A percentile compares a stretch with the other conserved stretches of the same genome.
Evolutionary conservation across 2,329 filamentous ascomycete species (phyloP).

Genomic region (Microcyclospora pomicola): DNA sequence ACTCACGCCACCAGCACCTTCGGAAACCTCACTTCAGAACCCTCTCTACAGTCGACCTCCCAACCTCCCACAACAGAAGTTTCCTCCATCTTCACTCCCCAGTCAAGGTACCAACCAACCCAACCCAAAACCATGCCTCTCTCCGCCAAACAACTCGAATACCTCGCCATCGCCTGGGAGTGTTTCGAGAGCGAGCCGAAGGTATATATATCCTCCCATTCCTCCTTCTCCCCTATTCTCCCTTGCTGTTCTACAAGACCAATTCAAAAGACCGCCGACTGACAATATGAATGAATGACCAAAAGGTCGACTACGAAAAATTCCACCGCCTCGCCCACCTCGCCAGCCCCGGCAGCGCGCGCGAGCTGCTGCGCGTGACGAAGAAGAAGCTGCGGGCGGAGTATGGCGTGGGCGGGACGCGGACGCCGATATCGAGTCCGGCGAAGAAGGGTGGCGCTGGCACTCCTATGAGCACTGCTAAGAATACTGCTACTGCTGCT

Average conservation of each 20-base stretch:
- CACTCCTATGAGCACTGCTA: slow-evolving; percentile 1
- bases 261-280: neutral
- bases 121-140: slow-evolving; percentile 9
- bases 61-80: too few relatives aligned
- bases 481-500: neutral
- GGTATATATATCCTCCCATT: slow-evolving; percentile 5
- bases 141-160: slow-evolving; percentile 11
- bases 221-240: neutral
- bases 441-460: neutral
- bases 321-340: slow-evolving; percentile 18
- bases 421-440: neutral
- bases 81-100: too few relatives aligned
- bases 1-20: too few relatives aligned
- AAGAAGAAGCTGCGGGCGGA: slow-evolving; percentile 22
- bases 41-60: too few relatives aligned
- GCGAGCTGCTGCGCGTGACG: slow-evolving; percentile 21
- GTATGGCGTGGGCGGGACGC: slow-evolving; percentile 12
- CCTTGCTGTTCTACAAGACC: neutral
- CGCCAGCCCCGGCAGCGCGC: slow-evolving; percentile 14
- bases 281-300: too few relatives aligned
- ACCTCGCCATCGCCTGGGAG: slow-evolving; percentile 12
- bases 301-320: slow-evolving; percentile 22
- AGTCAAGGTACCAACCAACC: neutral
- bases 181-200: slow-evolving; percentile 18
- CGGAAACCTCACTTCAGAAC: too few relatives aligned